Evolutionary conservation across 2,329 filamentous ascomycete species (phyloP), one percentile per base, ranked within the genome.

Genomic region (Penicillium sp.): DNA sequence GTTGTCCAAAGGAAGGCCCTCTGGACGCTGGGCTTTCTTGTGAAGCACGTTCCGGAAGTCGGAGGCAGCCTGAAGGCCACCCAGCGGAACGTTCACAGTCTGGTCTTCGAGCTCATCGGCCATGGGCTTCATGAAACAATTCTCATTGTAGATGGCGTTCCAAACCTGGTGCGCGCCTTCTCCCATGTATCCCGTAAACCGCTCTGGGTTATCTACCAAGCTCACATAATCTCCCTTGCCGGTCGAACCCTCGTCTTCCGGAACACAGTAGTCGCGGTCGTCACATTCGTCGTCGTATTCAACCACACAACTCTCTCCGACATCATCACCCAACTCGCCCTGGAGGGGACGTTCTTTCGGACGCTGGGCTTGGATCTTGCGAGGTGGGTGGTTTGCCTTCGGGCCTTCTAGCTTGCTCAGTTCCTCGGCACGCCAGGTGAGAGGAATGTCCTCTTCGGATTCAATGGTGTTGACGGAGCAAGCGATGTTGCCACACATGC

Each of bases 271-370:
- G 72, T 99, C 94, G 61, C 94, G 85, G 63, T 97, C 90, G 76
- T 97, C 93, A 75, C 92, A 96, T 75, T 97, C 93, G 68, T 97
- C 93, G 67, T 97, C 93, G 70, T 96, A 96, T 77, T 99, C 94
- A 16, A 97, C 88, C 43, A 99, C 92, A 71, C 94, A 99, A 73
- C 91, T 96, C 78, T 99, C 94, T 49, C 91, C 92, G 0, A 97
- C 93, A 52, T 88, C 79, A 48, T 92, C 91, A 44, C 94, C 94
- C 8, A 99, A 77, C 65, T 87, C 83, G 14, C 93, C 93, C 64
- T 91, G 86, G 6, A 97, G 78, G 18, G 94, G 94, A 53, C 85
- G 83, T 64, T 89, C 76, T 3, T 86, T 86, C 46, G 80, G 79
- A 27, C 87, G 80, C 70, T 92, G 86, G 66, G 81, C 81, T 68